phyloP scores from a whole-genome alignment of 106 monocot species.

The Vanilla planifolia region DNA sequence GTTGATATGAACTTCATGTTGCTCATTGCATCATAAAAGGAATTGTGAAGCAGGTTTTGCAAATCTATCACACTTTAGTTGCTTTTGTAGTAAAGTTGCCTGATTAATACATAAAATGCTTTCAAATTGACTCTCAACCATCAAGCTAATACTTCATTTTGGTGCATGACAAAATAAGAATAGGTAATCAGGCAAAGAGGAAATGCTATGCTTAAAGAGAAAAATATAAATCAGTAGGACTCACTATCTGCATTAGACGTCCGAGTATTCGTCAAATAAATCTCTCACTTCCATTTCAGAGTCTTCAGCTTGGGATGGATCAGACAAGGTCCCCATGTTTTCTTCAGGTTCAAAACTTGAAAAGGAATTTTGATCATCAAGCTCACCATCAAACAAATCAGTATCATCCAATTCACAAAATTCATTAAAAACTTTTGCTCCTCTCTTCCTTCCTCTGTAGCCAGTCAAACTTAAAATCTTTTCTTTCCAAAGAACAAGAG shows the following conservation, averaged over 20 bases:
- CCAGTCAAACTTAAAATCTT: slow-evolving; percentile 63
- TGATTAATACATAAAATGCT: no score
- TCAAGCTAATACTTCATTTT: no score
- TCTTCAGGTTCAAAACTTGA: slow-evolving; percentile 36
- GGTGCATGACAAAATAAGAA: no score
- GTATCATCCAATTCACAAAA: slow-evolving; percentile 26
- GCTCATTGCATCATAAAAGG: no score
- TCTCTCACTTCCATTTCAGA: slow-evolving; percentile 54
- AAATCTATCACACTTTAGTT: no score
- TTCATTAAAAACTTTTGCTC: slow-evolving; percentile 33
- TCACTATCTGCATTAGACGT: slow-evolving; percentile 1
- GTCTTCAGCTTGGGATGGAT: slow-evolving; percentile 26
- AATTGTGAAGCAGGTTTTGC: no score
- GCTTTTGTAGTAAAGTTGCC: no score
- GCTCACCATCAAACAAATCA: slow-evolving; percentile 15
- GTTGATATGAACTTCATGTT: no score
- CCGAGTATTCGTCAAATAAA: slow-evolving; percentile 23
- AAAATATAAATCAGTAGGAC: neutral
- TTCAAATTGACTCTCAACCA: no score
- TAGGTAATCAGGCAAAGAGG: no score
- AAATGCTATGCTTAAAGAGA: no score
- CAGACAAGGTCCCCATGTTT: slow-evolving; percentile 13
- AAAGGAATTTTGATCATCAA: slow-evolving; percentile 10
- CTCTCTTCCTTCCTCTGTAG: slow-evolving; percentile 68
- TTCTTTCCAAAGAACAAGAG: slow-evolving; percentile 86